Base-by-base conservation (phyloP, 768 basidiomycete species). In the Leccinum fibrillosum region DNA sequence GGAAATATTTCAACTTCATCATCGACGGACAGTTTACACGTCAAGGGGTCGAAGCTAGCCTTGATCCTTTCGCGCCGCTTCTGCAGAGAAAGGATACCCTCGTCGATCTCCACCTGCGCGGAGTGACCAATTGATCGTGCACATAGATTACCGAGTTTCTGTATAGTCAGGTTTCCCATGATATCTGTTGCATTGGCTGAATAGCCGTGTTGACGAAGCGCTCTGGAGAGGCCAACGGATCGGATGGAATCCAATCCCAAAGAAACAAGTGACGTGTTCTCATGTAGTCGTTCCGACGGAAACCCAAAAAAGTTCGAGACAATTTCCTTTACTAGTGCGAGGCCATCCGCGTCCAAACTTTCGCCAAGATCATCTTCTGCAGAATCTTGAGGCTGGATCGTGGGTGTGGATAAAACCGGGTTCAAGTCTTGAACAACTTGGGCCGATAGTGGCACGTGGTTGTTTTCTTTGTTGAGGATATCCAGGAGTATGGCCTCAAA, bases 181-280 rank as follows among this genome's bases (percentile, higher is more conserved):
- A 81, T 65, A 35, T 79, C 74, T 17, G 67, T 64, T 12, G 79
- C 75, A 32, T 73, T 70, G 12, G 76, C 55, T 6, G 57, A 48
- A 49, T 74, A 69, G 2, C 77, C 78, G 19, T 66, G 65, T 54
- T 67, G 67, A 21, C 66, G 66, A 12, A 81, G 62, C 10, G 56
- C 34, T 52, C 71, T 75, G 30, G 78, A 72, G 35, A 81, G 65
- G 3, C 78, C 78, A 10, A 81, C 75, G 1, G 80, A 75, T 58
- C 74, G 76, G 57, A 81, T 77, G 7, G 80, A 81, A 59, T 81
- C 80, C 30, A 81, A 62, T 8, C 80, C 80, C 53, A 81, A 65
- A 5, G 80, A 75, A 12, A 81, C 65, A 26, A 81, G 72, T 4
- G 80, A 80, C 10, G 70, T 69, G 9, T 48, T 47, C 1, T 50